Conservation (phyloP, 805 yeast genomes). For the Wickerhamomyces hampshirensis region DNA sequence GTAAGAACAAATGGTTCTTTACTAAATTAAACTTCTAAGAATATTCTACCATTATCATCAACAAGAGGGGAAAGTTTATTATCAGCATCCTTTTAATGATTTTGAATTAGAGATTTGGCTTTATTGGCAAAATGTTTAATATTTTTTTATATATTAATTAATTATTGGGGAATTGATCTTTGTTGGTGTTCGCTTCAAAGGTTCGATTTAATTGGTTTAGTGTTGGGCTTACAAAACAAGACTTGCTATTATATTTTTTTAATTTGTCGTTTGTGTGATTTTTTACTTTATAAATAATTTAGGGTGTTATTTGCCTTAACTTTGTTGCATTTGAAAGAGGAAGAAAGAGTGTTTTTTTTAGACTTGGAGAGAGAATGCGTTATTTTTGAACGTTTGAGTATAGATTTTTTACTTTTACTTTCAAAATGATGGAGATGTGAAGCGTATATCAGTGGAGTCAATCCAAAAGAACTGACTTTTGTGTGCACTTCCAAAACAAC, state of each 20-base stretch:
- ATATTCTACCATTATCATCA: no score
- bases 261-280: not conserved
- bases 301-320: not conserved
- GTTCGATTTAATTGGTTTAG: not conserved
- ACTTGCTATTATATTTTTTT: no score
- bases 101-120: not conserved
- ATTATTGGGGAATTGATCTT: not conserved
- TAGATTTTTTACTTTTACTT: no score
- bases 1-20: constrained; percentile 99
- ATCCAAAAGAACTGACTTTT: no score
- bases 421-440: not conserved
- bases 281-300: not conserved
- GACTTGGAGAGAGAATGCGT: no score
- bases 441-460: no score
- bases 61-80: constrained; percentile 4
- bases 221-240: no score
- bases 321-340: not conserved
- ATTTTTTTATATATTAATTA: no score
- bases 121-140: not conserved
- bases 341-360: not conserved
- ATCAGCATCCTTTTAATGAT: not conserved
- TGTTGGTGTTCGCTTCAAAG: no score
- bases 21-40: constrained; percentile 90
- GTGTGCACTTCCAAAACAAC: no score
- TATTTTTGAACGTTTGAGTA: no score